Evolutionary conservation across 352 stramenopile species (phyloP).

Genomic region (Pythium sukuiense): DNA sequence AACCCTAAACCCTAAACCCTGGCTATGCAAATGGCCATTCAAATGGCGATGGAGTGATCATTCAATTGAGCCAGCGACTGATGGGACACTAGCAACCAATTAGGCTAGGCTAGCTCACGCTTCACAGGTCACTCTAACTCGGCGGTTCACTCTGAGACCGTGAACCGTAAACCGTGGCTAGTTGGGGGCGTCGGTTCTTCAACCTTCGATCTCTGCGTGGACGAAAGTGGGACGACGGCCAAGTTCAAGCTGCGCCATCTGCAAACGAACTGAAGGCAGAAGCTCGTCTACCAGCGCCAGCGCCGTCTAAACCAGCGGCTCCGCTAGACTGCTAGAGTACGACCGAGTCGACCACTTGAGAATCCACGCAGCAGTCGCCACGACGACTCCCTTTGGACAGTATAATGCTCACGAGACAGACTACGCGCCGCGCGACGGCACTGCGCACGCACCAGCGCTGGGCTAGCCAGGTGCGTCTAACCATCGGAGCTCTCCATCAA

Average conservation of each 20-base stretch:
- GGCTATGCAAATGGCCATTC: no score
- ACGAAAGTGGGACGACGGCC: conserved; percentile 8
- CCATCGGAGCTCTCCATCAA: background rate
- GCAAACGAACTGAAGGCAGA: conserved; percentile 17
- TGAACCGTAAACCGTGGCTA: background rate
- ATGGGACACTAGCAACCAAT: no score
- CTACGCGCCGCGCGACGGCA: conserved; percentile 17
- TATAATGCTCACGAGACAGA: conserved; percentile 22
- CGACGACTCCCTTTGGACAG: background rate
- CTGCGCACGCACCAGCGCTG: conserved; percentile 21
- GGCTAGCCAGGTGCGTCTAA: conserved; percentile 19
- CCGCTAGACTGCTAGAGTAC: background rate
- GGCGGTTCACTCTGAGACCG: background rate
- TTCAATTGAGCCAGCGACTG: no score
- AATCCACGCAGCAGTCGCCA: background rate
- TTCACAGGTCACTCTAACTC: background rate
- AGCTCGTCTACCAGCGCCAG: conserved; percentile 13
- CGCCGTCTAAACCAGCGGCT: conserved; percentile 1
- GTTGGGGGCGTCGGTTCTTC: conserved; percentile 17
- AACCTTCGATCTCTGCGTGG: conserved; percentile 24
- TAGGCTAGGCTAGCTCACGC: background rate
- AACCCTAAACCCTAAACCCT: no score
- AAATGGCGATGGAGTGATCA: no score
- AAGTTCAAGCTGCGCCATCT: conserved; percentile 20
- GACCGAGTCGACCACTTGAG: conserved; percentile 3